These are phyloP conservation scores for Acer campestre DNA, from an alignment of 345 rosid species.

Conservation along the genomic window DNA sequence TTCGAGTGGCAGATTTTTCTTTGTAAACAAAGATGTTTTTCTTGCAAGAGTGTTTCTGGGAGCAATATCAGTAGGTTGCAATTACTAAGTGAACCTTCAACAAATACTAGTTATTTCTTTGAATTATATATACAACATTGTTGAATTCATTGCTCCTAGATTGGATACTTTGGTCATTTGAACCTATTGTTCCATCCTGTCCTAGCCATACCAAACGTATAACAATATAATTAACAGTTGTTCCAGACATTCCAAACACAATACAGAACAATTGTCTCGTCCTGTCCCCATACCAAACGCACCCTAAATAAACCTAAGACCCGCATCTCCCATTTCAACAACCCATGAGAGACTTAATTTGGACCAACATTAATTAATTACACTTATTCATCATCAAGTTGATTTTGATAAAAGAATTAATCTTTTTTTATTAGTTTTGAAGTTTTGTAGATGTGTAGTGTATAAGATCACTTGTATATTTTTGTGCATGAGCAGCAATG, in stretches of 20 bases:
- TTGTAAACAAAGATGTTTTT: constrained; percentile 9
- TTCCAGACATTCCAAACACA: too few species aligned
- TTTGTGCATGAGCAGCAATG: too few species aligned
- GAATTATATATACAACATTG: neutral
- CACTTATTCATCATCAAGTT: neutral
- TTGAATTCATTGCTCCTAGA: neutral
- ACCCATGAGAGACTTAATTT: neutral
- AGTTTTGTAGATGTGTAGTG: too few species aligned
- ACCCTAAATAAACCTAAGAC: too few species aligned
- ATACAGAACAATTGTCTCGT: too few species aligned
- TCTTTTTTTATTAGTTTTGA: too few species aligned
- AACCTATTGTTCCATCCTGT: too few species aligned
- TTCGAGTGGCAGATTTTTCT: constrained; percentile 10
- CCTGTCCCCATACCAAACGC: too few species aligned
- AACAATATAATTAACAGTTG: too few species aligned
- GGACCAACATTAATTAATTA: neutral
- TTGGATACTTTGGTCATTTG: neutral
- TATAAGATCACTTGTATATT: too few species aligned
- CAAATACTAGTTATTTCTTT: neutral
- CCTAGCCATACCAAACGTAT: too few species aligned
- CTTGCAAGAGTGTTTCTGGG: neutral
- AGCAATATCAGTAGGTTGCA: neutral
- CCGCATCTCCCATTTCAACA: too few species aligned
- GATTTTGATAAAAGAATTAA: neutral
- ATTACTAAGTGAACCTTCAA: neutral